A percentile compares a stretch with the other conserved stretches of the same genome.
Evolutionary conservation across 2,329 filamentous ascomycete genomes (phyloP).

Genomic region (Dactylella cylindrospora): DNA sequence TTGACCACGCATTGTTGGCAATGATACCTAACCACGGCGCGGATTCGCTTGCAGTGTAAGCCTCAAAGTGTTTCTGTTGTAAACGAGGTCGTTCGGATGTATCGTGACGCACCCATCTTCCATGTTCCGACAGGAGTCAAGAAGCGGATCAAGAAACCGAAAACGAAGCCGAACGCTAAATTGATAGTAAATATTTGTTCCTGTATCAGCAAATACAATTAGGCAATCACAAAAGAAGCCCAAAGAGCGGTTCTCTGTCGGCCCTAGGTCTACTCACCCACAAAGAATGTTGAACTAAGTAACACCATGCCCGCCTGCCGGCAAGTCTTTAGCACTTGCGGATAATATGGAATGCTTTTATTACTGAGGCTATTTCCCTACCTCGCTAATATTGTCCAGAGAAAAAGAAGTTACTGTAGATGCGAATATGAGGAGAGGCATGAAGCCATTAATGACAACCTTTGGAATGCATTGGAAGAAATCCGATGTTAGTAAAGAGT

Average conservation of each 20-base stretch:
- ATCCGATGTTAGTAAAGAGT: slow-evolving; percentile 24
- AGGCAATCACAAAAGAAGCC: slow-evolving; percentile 18
- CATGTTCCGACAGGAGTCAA: slow-evolving; percentile 38
- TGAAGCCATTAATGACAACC: slow-evolving; percentile 42
- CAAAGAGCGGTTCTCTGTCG: slow-evolving; percentile 31
- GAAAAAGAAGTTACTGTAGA: slow-evolving; percentile 44
- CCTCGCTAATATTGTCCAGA: slow-evolving; percentile 40
- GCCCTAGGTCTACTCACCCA: slow-evolving; percentile 27
- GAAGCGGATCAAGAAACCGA: slow-evolving; percentile 40
- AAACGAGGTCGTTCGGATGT: slow-evolving; percentile 1
- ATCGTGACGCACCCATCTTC: slow-evolving; percentile 44
- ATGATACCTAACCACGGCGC: slow-evolving; percentile 39
- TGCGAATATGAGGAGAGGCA: slow-evolving; percentile 43
- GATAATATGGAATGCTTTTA: slow-evolving; percentile 31
- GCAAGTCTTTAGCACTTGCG: too few species aligned
- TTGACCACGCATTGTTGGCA: slow-evolving; percentile 43
- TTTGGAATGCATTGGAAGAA: slow-evolving; percentile 37
- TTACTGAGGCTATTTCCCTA: slow-evolving; percentile 6
- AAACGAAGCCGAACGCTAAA: slow-evolving; percentile 36
- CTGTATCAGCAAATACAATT: too few species aligned
- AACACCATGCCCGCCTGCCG: slow-evolving; percentile 39
- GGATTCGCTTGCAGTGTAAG: slow-evolving; percentile 10
- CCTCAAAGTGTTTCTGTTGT: slow-evolving; percentile 1
- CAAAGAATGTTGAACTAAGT: slow-evolving; percentile 42
- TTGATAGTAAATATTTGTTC: slow-evolving; percentile 8